Evolutionary conservation across 192 early-diverging fungal genomes (phyloP), one percentile per base, ranked within the genome.

Genomic region (Backusella mclennaniae): DNA sequence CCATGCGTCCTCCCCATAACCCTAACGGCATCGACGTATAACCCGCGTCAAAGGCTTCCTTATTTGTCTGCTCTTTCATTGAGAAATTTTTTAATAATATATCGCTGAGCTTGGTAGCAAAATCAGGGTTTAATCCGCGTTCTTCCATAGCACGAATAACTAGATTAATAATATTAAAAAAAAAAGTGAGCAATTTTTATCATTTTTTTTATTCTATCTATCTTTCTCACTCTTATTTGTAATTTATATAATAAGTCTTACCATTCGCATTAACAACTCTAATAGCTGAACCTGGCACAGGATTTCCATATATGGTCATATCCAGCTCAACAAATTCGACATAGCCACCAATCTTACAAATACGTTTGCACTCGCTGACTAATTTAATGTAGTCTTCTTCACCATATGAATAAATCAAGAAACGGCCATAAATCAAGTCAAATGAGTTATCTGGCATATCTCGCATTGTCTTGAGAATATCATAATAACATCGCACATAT

Each of bases 291-390:
- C 73, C 69, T 11, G 33, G 14, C 1, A 14, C 8, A 46, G 44
- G 56, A 35, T 44, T 71, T 17, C 73, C 59, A 71, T 78, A 78
- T 6, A 76, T 75, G 11, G 52, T 66, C 79, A 80, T 80, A 35
- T 76, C 79, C 56, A 75, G 38, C 38, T 80, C 81, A 35, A 77
- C 41, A 15, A 83, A 35, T 73, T 83, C 81, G 15, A 83, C 66
- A 68, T 15, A 76, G 11, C 81, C 81, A 21, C 71, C 71, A 1
- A 41, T 49, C 35, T 83, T 83, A 33, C 71, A 74, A 5, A 83
- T 56, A 35, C 82, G 49, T 42, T 72, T 74, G 6, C 72, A 73
- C 15, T 78, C 77, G 4, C 67, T 67, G 29, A 73, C 29, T 19
- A 78, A 29, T 14, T 44, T 17, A 26, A 36, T 41, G 31, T 78